Evolutionary conservation across 2,329 filamentous ascomycete species (phyloP), one percentile per base, ranked within the genome.

Genomic region (Chaetoscypha palmicola): DNA sequence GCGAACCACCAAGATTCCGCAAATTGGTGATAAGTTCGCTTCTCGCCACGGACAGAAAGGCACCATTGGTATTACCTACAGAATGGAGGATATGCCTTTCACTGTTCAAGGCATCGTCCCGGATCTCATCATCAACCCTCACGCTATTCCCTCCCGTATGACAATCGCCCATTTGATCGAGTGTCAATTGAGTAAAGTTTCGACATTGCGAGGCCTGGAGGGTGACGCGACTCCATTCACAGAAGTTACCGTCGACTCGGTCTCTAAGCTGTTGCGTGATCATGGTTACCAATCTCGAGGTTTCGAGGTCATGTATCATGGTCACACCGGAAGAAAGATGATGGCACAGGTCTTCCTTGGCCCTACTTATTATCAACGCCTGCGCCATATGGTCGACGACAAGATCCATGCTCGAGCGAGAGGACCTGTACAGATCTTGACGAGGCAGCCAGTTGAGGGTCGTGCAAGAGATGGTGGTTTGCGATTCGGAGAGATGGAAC

Each of bases 161-260:
- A 98, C 94, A 2, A 98, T 98, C 81, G 92, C 92, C 58, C 92
- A 98, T 75, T 90, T 98, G 78, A 94, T 98, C 64, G 92, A 98
- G 73, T 98, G 92, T 76, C 77, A 97, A 56, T 77, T 98, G 45
- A 94, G 88, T 64, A 98, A 98, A 66, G 92, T 98, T 26, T 88
- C 89, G 1, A 86, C 92, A 2, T 75, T 98, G 17, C 86, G 90
- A 66, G 94, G 92, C 33, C 86, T 89, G 66, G 92, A 98, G 69
- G 94, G 92, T 58, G 94, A 98, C 60, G 92, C 92, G 1, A 98
- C 92, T 0, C 92, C 94, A 0, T 98, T 98, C 64, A 97, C 92
- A 8, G 91, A 96, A 57, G 89, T 98, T 50, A 98, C 92, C 0
- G 91, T 98, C 48, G 90, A 96, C 58, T 88, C 86, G 5, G 83